Conservation (phyloP, 176 grass and related monocot species). For the Echinochloa phyllopogon region DNA sequence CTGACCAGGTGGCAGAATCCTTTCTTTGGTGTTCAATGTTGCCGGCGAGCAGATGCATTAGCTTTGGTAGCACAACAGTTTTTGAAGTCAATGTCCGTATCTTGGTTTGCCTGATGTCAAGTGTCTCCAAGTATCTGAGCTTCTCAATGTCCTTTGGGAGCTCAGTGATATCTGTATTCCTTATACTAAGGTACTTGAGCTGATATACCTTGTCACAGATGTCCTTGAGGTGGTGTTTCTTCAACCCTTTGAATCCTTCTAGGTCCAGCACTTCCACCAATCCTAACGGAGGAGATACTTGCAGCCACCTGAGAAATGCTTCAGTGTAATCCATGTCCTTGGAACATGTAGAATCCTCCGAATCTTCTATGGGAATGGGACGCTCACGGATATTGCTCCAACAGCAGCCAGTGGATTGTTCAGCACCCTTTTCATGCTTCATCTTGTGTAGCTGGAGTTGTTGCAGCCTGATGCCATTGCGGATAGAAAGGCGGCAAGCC, state of each 20-base stretch:
- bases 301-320: not conserved
- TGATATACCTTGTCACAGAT: conserved; percentile 28
- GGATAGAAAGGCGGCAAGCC: not conserved
- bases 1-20: not conserved
- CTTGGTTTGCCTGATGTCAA: conserved; percentile 40
- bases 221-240: not conserved
- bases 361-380: not conserved
- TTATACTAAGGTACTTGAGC: conserved; percentile 25
- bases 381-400: not conserved
- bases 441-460: not conserved
- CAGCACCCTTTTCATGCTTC: not conserved
- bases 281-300: not conserved
- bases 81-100: not conserved
- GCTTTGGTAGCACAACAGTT: not conserved
- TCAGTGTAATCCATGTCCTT: not conserved
- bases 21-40: not conserved
- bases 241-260: conserved; percentile 14
- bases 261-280: conserved; percentile 27
- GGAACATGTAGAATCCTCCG: not conserved
- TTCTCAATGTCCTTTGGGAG: conserved; percentile 34
- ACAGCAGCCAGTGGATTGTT: not conserved
- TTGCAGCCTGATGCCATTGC: not conserved
- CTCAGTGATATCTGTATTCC: not conserved
- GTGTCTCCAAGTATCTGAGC: conserved; percentile 31
- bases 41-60: conserved; percentile 21